Conservation (phyloP, 2,329 filamentous ascomycete genomes). For the Talaromyces sp. region DNA sequence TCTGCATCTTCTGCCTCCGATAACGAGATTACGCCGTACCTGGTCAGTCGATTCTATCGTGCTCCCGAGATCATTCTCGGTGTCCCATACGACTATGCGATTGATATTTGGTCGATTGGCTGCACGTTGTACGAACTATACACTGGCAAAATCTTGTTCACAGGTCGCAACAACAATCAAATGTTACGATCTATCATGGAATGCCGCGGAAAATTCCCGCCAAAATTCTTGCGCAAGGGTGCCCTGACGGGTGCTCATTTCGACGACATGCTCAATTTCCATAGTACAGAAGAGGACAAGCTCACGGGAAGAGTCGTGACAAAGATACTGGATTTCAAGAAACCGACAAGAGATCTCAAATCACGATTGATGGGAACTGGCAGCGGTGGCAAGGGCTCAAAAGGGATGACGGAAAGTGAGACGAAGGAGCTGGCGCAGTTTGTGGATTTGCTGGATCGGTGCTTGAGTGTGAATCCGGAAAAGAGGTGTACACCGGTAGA, state of each 20-base stretch:
- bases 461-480: conserved; percentile 84
- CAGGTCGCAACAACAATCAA: conserved; percentile 93
- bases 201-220: conserved; percentile 84
- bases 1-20: conserved; percentile 92
- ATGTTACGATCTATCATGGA: conserved; percentile 98
- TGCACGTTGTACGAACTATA: conserved; percentile 97
- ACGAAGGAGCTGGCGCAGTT: conserved; percentile 77
- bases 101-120: conserved; percentile 97
- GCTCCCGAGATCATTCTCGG: conserved; percentile 96
- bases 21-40: conserved; percentile 87
- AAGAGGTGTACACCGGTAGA: conserved; percentile 84
- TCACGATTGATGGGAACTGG: conserved; percentile 62
- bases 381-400: conserved; percentile 41
- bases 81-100: conserved; percentile 90
- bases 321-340: conserved; percentile 50
- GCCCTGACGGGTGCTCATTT: conserved; percentile 75
- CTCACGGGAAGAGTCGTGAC: conserved; percentile 71
- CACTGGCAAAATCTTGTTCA: conserved; percentile 95
- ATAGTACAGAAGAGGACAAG: conserved; percentile 81
- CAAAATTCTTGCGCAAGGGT: conserved; percentile 82
- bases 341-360: conserved; percentile 77
- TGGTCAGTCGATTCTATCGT: conserved; percentile 95
- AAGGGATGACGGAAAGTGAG: conserved; percentile 70
- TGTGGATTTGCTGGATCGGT: conserved; percentile 82
- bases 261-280: conserved; percentile 77